Base-by-base conservation (phyloP, 129 eudicot genomes). In the Centrapalus pauciflorus region DNA sequence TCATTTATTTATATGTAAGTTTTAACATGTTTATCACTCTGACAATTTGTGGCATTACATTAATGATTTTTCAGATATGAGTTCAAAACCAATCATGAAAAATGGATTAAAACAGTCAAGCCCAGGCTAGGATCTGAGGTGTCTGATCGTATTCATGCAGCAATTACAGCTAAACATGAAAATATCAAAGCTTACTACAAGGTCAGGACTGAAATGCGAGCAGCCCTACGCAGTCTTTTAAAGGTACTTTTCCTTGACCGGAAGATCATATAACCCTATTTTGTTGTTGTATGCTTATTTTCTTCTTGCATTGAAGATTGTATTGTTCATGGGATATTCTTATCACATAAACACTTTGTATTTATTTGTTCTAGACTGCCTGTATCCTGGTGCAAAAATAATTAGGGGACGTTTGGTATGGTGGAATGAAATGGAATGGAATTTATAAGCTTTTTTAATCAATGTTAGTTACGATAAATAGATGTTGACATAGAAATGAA, bases 121-220 rank as follows among this genome's bases (percentile, higher is more conserved):
- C 96, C 96, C 30, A 92, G 71, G 75, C 69, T 92, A 71, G 84
- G 85, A 32, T 76, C 85, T 70, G 81, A 69, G 32, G 83, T 82
- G 30, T 81, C 95, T 51, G 75, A 66, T 81, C 77, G 51, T 56
- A 82, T 85, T 70, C 80, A 52, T 77, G 81, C 84, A 65, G 89
- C 89, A 80, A 57, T 88, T 62, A 66, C 65, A 72, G 50, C 82
- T 20, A 55, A 50, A 67, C 84, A 73, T 69, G 89, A 85, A 62
- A 88, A 88, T 66, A 77, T 83, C 19, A 92, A 85, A 71, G 61
- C 76, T 63, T 71, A 85, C 26, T 92, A 92, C 60, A 88, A 85
- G 74, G 95, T 92, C 61, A 83, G 89, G 75, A 76, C 83, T 3
- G 98, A 92, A 71, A 85, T 92, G 89, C 84, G 96, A 49, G 74